Percentiles rank a stretch among this genome's conserved stretches.
Conservation (phyloP, 176 grass and related monocot species). For the Oryza glaberrima region DNA sequence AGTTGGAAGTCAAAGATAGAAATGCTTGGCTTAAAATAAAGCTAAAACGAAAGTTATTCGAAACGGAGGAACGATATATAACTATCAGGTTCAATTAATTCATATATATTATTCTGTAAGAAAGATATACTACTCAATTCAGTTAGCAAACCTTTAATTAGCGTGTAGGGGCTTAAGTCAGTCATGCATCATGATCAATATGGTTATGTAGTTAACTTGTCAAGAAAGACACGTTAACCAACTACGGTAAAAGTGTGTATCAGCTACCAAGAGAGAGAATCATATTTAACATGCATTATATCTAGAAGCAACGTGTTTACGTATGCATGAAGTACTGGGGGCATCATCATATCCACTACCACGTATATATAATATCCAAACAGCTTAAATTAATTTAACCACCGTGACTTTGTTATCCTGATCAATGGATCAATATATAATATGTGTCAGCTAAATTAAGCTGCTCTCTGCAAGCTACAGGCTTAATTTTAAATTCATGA, state of each 20-base stretch:
- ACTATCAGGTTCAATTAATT: too few species aligned
- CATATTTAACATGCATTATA: background rate
- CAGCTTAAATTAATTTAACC: background rate
- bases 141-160: background rate
- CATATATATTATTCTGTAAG: background rate
- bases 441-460: background rate
- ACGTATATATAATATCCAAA: background rate
- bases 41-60: too few species aligned
- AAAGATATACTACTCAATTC: background rate
- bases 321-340: background rate
- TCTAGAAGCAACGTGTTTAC: background rate
- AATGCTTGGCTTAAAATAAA: too few species aligned
- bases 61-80: too few species aligned
- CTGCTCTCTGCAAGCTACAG: background rate
- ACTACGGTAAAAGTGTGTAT: background rate
- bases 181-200: background rate
- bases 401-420: conserved; percentile 6
- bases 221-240: background rate
- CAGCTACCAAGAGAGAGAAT: background rate
- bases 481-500: background rate
- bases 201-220: background rate
- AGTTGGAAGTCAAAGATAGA: too few species aligned
- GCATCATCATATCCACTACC: background rate
- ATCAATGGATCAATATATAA: background rate
- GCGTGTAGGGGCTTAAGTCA: background rate